A percentile compares a stretch with the other conserved stretches of the same genome.
phyloP scores from a whole-genome alignment of 441 rosid genomes.

The California macrophylla region DNA sequence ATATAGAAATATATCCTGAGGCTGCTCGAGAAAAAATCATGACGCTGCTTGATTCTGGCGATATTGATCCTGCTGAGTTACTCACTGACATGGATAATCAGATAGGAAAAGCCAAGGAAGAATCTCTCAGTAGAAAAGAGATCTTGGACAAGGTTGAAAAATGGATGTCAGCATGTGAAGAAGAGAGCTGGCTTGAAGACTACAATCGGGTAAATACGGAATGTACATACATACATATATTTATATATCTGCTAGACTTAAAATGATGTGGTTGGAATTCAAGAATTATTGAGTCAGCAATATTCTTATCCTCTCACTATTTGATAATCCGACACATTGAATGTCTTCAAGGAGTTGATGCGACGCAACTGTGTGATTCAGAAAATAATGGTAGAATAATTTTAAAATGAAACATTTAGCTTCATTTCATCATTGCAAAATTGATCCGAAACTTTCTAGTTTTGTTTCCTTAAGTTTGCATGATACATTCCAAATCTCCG shows the following conservation, averaged over 20 bases:
- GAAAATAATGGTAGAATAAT: too few relatives aligned
- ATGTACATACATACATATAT: slow-evolving; percentile 3
- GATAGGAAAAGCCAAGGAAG: slow-evolving; percentile 78
- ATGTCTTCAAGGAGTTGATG: neutral
- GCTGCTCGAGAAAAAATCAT: slow-evolving; percentile 83
- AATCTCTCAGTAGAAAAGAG: slow-evolving; percentile 84
- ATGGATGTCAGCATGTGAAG: slow-evolving; percentile 99
- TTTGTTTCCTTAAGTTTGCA: too few relatives aligned
- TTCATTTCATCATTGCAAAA: neutral
- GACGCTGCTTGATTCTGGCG: slow-evolving; percentile 65
- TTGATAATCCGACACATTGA: neutral
- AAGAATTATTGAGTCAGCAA: neutral
- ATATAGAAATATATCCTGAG: slow-evolving; percentile 66
- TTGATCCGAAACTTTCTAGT: too few relatives aligned
- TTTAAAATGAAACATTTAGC: neutral
- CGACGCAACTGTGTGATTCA: neutral
- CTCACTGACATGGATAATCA: slow-evolving; percentile 88
- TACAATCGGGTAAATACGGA: slow-evolving; percentile 54
- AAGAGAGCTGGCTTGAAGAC: slow-evolving; percentile 98
- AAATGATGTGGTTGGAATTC: neutral
- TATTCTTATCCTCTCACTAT: neutral
- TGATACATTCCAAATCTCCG: too few relatives aligned
- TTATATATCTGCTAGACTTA: neutral
- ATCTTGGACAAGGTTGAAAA: slow-evolving; percentile 93
- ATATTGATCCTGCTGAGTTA: slow-evolving; percentile 76